A percentile compares a stretch with the other conserved stretches of the same genome.
Evolutionary conservation across 768 basidiomycete species (phyloP).

Genomic region (Xerocomellus amylosporus): DNA sequence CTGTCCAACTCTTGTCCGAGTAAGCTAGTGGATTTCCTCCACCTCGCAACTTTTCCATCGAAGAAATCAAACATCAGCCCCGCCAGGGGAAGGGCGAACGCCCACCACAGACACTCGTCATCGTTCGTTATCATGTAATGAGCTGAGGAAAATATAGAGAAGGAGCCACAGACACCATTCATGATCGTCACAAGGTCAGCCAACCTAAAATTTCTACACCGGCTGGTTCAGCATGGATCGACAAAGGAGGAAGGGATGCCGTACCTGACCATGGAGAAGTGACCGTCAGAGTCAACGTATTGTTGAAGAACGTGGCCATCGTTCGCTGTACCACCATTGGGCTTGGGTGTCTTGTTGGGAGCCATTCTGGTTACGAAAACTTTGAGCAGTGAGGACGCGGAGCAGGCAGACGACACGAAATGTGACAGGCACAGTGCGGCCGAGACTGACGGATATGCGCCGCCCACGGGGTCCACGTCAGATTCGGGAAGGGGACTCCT

Average conservation of each 20-base stretch:
- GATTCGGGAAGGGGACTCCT: slow-evolving; percentile 11
- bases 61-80: slow-evolving; percentile 98
- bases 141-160: slow-evolving; percentile 92
- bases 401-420: slow-evolving; percentile 31
- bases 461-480: slow-evolving; percentile 15
- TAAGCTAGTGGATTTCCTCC: slow-evolving; percentile 94
- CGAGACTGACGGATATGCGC: slow-evolving; percentile 6
- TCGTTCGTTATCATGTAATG: slow-evolving; percentile 82
- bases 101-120: slow-evolving; percentile 77
- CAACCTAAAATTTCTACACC: slow-evolving; percentile 86
- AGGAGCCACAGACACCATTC: slow-evolving; percentile 97
- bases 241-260: slow-evolving; percentile 5
- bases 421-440: slow-evolving; percentile 12
- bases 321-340: slow-evolving; percentile 16
- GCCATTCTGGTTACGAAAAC: slow-evolving; percentile 17
- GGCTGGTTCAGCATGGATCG: slow-evolving; percentile 18
- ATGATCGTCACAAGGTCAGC: slow-evolving; percentile 98
- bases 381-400: neutral
- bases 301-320: slow-evolving; percentile 57
- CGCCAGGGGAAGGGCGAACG: slow-evolving; percentile 83
- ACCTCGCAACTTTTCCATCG: slow-evolving; percentile 96
- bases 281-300: slow-evolving; percentile 87
- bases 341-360: slow-evolving; percentile 30
- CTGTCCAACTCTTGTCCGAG: slow-evolving; percentile 97
- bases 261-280: slow-evolving; percentile 96